phyloP scores from a whole-genome alignment of 352 stramenopile species.

The Pythium biforme region DNA sequence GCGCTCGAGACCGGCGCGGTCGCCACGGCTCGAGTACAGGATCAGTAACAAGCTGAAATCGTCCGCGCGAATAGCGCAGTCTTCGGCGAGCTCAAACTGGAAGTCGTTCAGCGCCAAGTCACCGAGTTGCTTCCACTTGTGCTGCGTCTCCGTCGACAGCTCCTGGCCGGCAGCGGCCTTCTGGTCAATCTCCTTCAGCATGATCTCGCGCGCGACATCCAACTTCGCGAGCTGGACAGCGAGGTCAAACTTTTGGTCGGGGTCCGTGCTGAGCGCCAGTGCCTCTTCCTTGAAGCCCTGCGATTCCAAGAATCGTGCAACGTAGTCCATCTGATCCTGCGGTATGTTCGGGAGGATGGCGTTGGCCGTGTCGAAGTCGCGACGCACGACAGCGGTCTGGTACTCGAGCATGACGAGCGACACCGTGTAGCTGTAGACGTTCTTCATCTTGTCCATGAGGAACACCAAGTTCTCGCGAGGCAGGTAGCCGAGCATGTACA shows the following conservation, averaged over 20 bases:
- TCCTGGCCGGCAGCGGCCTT: conserved; percentile 55
- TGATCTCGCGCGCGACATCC: conserved; percentile 92
- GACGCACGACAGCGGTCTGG: conserved; percentile 97
- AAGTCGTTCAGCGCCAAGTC: conserved; percentile 92
- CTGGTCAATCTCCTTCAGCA: conserved; percentile 87
- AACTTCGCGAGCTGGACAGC: conserved; percentile 96
- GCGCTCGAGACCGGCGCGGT: conserved; percentile 89
- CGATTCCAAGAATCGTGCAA: conserved; percentile 95
- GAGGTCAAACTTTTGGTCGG: conserved; percentile 98
- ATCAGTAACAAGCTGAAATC: conserved; percentile 97
- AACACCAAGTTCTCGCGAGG: conserved; percentile 98
- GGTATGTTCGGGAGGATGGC: conserved; percentile 95
- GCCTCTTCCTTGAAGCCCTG: conserved; percentile 99
- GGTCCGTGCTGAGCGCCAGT: conserved; percentile 90
- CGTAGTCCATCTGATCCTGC: conserved; percentile 77
- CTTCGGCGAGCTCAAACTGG: conserved; percentile 94
- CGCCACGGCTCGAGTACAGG: conserved; percentile 95
- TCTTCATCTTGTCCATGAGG: conserved; percentile 97
- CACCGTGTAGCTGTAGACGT: conserved; percentile 91
- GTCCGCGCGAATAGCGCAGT: conserved; percentile 93
- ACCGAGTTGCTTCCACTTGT: conserved; percentile 97
- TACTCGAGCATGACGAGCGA: conserved; percentile 97
- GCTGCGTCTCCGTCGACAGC: conserved; percentile 94
- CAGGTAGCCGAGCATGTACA: conserved; percentile 98
- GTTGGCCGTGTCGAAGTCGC: conserved; percentile 98